phyloP scores from a whole-genome alignment of 148 eudicot genomes.

The Chenopodium formosanum region DNA sequence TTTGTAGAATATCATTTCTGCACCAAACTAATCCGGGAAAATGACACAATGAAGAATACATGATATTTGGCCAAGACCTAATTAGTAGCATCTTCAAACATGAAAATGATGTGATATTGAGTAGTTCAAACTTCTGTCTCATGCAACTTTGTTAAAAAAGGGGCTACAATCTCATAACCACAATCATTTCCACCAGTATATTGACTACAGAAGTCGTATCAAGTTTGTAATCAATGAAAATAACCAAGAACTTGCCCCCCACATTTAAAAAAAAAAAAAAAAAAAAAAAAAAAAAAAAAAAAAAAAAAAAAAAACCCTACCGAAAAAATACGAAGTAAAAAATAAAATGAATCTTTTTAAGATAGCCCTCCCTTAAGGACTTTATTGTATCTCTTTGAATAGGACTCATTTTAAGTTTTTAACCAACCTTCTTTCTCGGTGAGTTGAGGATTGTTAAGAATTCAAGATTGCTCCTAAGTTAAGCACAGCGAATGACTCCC shows the following conservation, averaged over 20 bases:
- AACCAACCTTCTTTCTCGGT: neutral
- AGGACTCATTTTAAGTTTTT: neutral
- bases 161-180: slow-evolving; percentile 8
- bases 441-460: neutral
- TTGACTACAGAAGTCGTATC: slow-evolving; percentile 5
- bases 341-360: neutral
- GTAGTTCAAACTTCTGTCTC: neutral
- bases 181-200: slow-evolving; percentile 4
- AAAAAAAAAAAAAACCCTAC: neutral
- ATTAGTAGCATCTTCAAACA: slow-evolving; percentile 16
- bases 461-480: neutral
- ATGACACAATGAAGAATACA: neutral
- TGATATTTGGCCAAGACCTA: slow-evolving; percentile 1
- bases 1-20: neutral
- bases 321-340: no score
- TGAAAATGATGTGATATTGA: slow-evolving; percentile 12
- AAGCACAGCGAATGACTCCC: neutral
- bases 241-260: slow-evolving; percentile 94
- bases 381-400: neutral
- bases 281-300: neutral
- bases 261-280: slow-evolving; percentile 32
- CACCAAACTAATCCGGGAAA: neutral
- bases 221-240: slow-evolving; percentile 43
- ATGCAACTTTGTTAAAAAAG: neutral
- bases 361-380: neutral